Base-by-base conservation (phyloP, 345 rosid genomes). In the Rubroshorea leprosula region DNA sequence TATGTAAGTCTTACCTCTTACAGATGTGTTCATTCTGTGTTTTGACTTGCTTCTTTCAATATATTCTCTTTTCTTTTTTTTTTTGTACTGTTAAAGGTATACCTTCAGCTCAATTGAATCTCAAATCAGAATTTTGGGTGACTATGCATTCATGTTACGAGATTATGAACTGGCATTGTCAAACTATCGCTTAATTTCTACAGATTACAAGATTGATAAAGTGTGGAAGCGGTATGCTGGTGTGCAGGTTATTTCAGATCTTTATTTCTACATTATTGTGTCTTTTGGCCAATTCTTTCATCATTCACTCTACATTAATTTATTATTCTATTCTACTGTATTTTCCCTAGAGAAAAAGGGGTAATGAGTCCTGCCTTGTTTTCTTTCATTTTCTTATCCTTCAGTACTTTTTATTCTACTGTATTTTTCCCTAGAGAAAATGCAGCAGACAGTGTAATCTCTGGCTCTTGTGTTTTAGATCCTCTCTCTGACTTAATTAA, bases 201-300 rank as follows among this genome's bases (percentile, higher is more conserved):
- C 96, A 19, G 99, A 93, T 78, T 93, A 87, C 78, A 93, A 93
- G 78, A 72, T 93, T 55, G 99, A 93, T 72, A 89, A 93, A 80
- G 99, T 96, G 50, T 93, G 99, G 97, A 90, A 85, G 75, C 85
- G 76, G 64, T 90, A 89, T 79, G 99, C 99, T 60, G 97, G 96
- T 51, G 92, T 85, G 57, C 96, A 93, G 99, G 99, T 87, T 84
- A 64, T 58, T 70, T 68, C 59, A 39, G 17, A 58, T 53, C 58
- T 59, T 68, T 51, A 4, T 45, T 62, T 49, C 38, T 19, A 64
- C 29, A 23, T 35, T 31, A 57, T 60, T 43, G 49, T 41, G 18
- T n/a, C 35, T 55, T 58, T 49, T 49, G 23, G 5, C 23, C 31
- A 25, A 22, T 49, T 49, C 14, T 13, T 50, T 61, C 49, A 21